Percentiles rank a stretch among this genome's conserved stretches.
Evolutionary conservation across 371 early-diverging fungal genomes (phyloP).

Genomic region (Ordospora pajunii): DNA sequence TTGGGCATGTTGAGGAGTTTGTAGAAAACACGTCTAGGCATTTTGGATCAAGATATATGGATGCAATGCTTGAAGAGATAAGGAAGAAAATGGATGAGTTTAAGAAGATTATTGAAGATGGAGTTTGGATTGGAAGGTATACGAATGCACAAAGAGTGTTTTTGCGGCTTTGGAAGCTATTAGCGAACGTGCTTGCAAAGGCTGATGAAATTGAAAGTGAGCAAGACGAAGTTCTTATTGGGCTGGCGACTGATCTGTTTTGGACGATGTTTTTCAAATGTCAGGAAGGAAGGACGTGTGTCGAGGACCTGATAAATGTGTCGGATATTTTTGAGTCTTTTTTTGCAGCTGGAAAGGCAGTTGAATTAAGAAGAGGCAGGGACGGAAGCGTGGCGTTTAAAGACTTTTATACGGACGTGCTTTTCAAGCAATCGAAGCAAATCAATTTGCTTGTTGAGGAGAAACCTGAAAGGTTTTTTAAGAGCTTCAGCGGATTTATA

Average conservation of each 20-base stretch:
- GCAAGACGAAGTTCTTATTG: background rate
- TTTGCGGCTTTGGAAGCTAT: background rate
- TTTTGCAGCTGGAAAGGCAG: conserved; percentile 7
- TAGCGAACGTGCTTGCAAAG: background rate
- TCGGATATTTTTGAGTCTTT: background rate
- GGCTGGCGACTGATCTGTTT: background rate
- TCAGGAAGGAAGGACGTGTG: background rate
- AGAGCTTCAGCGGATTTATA: conserved; percentile 25
- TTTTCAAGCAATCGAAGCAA: conserved; percentile 23
- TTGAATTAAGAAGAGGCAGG: background rate
- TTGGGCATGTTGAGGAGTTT: background rate
- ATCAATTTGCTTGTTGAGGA: conserved; percentile 31
- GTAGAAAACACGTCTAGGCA: background rate
- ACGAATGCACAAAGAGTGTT: background rate
- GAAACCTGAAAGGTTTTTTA: conserved; percentile 36
- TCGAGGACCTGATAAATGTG: conserved; percentile 1
- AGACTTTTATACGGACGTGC: background rate
- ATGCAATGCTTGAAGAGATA: background rate
- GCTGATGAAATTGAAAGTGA: too few species aligned
- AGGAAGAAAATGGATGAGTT: background rate
- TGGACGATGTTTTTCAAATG: background rate
- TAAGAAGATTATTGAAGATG: background rate
- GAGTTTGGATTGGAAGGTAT: background rate
- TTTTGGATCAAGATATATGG: background rate
- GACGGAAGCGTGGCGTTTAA: background rate